These are phyloP conservation scores for Suillus subalutaceus DNA, from an alignment of 768 basidiomycete genomes.

Conservation along the genomic window DNA sequence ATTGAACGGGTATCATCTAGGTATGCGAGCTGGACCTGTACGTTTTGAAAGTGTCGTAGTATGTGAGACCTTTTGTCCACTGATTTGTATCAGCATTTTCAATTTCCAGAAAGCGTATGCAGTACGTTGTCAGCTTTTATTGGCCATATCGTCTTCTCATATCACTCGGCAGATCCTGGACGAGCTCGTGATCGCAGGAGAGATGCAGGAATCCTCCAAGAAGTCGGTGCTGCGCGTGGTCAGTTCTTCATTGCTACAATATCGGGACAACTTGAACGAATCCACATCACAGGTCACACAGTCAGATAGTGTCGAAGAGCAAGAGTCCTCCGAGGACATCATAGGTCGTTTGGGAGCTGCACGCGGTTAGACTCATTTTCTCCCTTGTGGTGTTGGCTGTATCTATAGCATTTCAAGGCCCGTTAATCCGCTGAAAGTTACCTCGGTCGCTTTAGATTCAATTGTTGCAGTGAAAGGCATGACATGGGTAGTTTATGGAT, in stretches of 20 bases:
- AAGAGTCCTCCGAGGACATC: constrained; percentile 82
- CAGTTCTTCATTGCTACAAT: constrained; percentile 18
- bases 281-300: constrained; percentile 69
- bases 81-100: constrained; percentile 70
- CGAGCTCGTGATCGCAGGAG: constrained; percentile 91
- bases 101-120: constrained; percentile 97
- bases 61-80: neutral
- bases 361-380: constrained; percentile 54
- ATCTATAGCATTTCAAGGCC: constrained; percentile 28
- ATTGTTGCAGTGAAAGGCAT: neutral
- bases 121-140: constrained; percentile 41
- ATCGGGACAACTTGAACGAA: neutral
- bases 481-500: neutral
- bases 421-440: constrained; percentile 29
- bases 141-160: constrained; percentile 16
- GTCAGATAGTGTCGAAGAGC: constrained; percentile 82
- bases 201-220: constrained; percentile 92
- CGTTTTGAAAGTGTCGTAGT: constrained; percentile 25
- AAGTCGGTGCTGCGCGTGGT: constrained; percentile 66
- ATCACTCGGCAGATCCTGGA: constrained; percentile 68
- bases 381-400: constrained; percentile 8
- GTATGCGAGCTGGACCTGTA: constrained; percentile 94
- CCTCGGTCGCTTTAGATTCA: neutral
- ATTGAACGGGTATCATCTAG: constrained; percentile 37
- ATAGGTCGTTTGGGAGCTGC: constrained; percentile 72